These are phyloP conservation scores for Auriscalpium microsporum DNA, from an alignment of 768 basidiomycete species.

Conservation along the genomic window DNA sequence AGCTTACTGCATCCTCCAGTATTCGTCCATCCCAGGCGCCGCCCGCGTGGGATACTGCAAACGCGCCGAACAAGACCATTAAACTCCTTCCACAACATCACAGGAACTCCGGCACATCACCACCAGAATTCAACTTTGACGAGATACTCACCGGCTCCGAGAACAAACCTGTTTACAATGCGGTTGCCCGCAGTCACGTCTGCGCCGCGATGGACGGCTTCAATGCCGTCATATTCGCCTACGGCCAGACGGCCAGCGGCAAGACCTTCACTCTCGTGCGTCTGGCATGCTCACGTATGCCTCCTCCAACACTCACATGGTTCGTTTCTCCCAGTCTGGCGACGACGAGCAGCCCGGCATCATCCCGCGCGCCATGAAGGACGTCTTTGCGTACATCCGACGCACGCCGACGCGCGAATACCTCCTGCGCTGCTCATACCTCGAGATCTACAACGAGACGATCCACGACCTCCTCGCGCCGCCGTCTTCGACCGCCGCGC, in stretches of 20 bases:
- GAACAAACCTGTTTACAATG: conserved; percentile 72
- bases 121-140: conserved; percentile 59
- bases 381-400: conserved; percentile 81
- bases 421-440: conserved; percentile 90
- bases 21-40: conserved; percentile 49
- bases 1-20: conserved; percentile 26
- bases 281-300: neutral
- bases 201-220: conserved; percentile 94
- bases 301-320: neutral
- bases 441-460: conserved; percentile 95
- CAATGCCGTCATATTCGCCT: conserved; percentile 93
- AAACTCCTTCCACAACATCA: conserved; percentile 53
- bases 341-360: conserved; percentile 84
- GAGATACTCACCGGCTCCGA: conserved; percentile 70
- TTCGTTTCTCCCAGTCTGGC: conserved; percentile 40
- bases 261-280: conserved; percentile 62
- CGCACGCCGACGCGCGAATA: conserved; percentile 76
- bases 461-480: conserved; percentile 83
- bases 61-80: conserved; percentile 37
- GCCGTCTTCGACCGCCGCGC: conserved; percentile 39
- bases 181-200: conserved; percentile 71
- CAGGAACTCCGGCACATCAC: conserved; percentile 31
- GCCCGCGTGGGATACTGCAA: conserved; percentile 48
- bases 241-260: conserved; percentile 80
- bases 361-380: conserved; percentile 86